Conservation (phyloP, 148 eudicot genomes). For the Drosera capensis region DNA sequence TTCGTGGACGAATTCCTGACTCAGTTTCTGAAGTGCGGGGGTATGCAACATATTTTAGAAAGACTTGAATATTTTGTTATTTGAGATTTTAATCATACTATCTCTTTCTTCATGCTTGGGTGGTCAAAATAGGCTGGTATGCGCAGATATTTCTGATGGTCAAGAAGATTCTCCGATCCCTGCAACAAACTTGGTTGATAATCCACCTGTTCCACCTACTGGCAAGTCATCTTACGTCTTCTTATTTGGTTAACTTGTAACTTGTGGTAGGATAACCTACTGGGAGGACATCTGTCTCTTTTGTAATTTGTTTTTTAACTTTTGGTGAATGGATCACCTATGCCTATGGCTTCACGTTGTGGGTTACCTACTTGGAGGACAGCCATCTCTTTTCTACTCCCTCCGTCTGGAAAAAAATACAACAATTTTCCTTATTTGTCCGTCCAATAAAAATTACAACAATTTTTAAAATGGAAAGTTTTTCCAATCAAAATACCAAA, state of each 20-base stretch:
- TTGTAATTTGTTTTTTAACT: too few species aligned
- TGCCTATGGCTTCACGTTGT: too few species aligned
- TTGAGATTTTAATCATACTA: conserved; percentile 3
- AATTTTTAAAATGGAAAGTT: too few species aligned
- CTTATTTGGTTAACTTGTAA: background rate
- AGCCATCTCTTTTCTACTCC: too few species aligned
- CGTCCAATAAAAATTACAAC: too few species aligned
- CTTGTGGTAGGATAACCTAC: too few species aligned
- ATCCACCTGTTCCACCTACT: conserved; percentile 49
- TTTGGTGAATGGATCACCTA: too few species aligned
- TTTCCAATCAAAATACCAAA: too few species aligned
- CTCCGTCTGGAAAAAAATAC: too few species aligned
- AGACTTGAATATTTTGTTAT: background rate
- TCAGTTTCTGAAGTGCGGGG: conserved; percentile 62
- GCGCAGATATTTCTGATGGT: conserved; percentile 60
- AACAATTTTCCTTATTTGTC: too few species aligned
- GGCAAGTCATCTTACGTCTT: conserved; percentile 32
- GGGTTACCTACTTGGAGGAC: too few species aligned
- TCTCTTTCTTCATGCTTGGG: conserved; percentile 2
- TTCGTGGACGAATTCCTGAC: conserved; percentile 49
- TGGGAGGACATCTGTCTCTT: too few species aligned
- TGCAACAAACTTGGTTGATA: conserved; percentile 83
- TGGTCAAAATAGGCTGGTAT: conserved; percentile 56
- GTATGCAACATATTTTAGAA: conserved; percentile 14
- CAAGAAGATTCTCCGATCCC: conserved; percentile 66